Evolutionary conservation across 2,329 filamentous ascomycete genomes (phyloP), one percentile per base, ranked within the genome.

Genomic region (Botrytis squamosa): DNA sequence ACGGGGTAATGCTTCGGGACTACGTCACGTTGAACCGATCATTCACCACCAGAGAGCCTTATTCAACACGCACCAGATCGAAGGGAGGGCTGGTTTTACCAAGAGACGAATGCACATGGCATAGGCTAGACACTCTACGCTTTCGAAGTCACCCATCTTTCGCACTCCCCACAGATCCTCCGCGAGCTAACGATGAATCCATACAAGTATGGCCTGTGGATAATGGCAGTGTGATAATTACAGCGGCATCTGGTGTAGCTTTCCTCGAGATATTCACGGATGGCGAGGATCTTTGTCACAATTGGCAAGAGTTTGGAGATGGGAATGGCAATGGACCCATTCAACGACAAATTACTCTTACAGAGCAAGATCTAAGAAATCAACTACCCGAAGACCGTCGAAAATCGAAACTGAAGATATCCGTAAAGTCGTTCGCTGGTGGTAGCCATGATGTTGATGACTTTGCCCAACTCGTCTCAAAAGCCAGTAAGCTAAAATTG

Each of bases 101-200:
- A 46, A 88, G 90, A 65, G 94, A 98, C 77, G 96, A 98, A 83
- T 97, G 95, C 81, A 87, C 86, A 40, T 98, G 95, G 95, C 95
- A 98, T 82, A 89, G 95, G 74, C 87, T 98, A 10, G 96, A 98
- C 82, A 90, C 90, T 71, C 86, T 99, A 70, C 92, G 94, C 57
- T 97, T 98, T 84, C 91, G 94, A 76, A 92, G 91, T 77, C 96
- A 99, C 80, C 94, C 95, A 6, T 94, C 93, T 81, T 98, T 99
- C 85, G 88, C 91, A 72, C 87, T 97, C 70, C 93, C 95, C 0
- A 91, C 90, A 73, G 96, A 98, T 78, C 83, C 88, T 8, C 84
- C 88, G 25, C 81, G 88, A 57, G 87, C 85, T 75, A 83, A 86
- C 1, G 95, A 98, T 77, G 88, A 89, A 52, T 94, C 93, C 76